Base-by-base conservation (phyloP, 176 grass and related monocot genomes). In the Chrysopogon serrulatus region DNA sequence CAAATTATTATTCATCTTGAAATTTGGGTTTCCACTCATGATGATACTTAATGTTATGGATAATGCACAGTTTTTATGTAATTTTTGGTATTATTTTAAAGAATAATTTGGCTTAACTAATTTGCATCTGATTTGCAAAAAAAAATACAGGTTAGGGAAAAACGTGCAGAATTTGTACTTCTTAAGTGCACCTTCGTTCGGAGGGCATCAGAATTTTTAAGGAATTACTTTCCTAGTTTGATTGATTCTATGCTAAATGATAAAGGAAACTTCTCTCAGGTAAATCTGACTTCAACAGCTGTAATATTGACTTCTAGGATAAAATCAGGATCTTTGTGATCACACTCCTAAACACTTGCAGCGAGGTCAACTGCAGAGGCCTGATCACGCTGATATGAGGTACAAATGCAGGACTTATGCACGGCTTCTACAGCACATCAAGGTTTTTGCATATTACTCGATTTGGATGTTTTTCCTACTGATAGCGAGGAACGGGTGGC, bases 131-230 rank as follows among this genome's bases (percentile, higher is more conserved):
- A 69, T 35, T 14, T 76, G 35, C 27, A 84, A 62, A 86, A 92
- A 92, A 85, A 34, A 73, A 18, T 87, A 68, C 90, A 98, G 96
- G 87, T 93, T 54, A 95, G 92, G 77, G 96, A 98, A 88, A 98
- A 98, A 75, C 96, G 96, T 69, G 96, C 96, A 59, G 96, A 98
- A 91, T 95, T 93, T 90, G 88, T 98, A 61, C 85, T 98, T 34
- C 82, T 98, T 30, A 98, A 94, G 68, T 98, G 93, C 76, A 98
- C 96, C 61, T 98, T 98, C 65, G 96, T 98, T 80, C 76, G 91
- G 54, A 88, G 96, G 74, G 96, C 96, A 49, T 93, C 96, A 48
- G 93, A 98, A 84, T 98, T 95, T 89, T 90, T 98, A 75, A 89
- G 92, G 45, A 92, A 92, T 88, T 98, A 98, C 87, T 95, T 98